Evolutionary conservation across 805 yeast genomes (phyloP).

Genomic region (Spencermartinsiella europaea): DNA sequence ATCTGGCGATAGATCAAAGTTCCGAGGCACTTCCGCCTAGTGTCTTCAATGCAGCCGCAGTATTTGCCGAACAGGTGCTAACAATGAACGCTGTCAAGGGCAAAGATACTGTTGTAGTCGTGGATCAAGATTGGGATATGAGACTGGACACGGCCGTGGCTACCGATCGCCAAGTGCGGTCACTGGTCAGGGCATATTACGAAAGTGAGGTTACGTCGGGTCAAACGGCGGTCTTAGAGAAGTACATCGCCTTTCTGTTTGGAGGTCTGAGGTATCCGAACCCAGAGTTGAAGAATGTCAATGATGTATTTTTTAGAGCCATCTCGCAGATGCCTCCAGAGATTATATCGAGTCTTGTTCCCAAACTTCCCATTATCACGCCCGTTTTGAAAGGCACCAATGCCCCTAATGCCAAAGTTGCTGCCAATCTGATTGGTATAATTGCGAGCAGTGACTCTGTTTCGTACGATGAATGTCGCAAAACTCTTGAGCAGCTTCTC

Average conservation of each 20-base stretch:
- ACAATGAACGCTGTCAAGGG: conserved; percentile 60
- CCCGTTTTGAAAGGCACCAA: background rate
- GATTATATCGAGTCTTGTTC: conserved; percentile 6
- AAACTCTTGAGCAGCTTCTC: conserved; percentile 11
- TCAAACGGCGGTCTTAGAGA: conserved; percentile 12
- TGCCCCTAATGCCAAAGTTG: conserved; percentile 23
- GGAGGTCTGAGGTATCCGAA: conserved; percentile 27
- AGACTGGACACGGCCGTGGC: conserved; percentile 66
- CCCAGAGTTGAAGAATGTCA: conserved; percentile 7
- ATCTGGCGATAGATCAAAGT: background rate
- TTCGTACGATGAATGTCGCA: background rate
- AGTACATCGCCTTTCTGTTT: conserved; percentile 34
- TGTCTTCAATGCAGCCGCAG: conserved; percentile 36
- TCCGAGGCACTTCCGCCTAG: conserved; percentile 12
- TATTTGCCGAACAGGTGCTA: conserved; percentile 52
- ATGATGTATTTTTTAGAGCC: conserved; percentile 16
- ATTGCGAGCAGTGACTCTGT: conserved; percentile 13
- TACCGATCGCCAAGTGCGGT: conserved; percentile 50
- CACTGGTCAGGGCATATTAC: conserved; percentile 25
- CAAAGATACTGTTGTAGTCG: conserved; percentile 49
- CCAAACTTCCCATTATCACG: background rate
- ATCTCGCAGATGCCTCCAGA: conserved; percentile 20
- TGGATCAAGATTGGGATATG: conserved; percentile 70
- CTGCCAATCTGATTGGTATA: conserved; percentile 43
- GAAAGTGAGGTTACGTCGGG: conserved; percentile 1